Conservation (phyloP, 2,329 filamentous ascomycete genomes). For the Ustulina deusta region DNA sequence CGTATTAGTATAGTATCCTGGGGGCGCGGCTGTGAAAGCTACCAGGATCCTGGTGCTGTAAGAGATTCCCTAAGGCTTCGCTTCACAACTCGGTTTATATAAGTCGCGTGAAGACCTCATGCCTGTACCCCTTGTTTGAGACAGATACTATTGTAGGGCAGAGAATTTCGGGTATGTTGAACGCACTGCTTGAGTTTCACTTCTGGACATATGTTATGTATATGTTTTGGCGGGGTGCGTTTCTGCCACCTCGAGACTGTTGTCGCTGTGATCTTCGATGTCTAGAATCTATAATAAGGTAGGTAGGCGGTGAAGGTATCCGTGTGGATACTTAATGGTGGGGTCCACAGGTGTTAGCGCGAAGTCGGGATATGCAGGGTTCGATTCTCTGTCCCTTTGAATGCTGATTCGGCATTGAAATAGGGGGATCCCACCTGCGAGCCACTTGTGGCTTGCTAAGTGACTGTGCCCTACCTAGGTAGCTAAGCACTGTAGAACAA, state of each 20-base stretch:
- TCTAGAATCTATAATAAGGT: too few species aligned
- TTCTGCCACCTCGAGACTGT: background rate
- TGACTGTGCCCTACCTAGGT: too few species aligned
- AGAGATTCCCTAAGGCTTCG: background rate
- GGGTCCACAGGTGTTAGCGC: too few species aligned
- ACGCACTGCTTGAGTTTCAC: too few species aligned
- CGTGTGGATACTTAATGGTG: background rate
- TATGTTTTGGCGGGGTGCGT: background rate
- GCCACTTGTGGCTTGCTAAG: too few species aligned
- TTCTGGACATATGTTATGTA: background rate
- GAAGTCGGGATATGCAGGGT: too few species aligned
- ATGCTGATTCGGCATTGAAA: too few species aligned
- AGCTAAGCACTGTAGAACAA: too few species aligned
- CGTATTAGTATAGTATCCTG: background rate
- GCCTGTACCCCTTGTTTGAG: background rate
- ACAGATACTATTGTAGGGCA: background rate
- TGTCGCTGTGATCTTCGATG: background rate
- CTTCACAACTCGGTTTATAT: background rate
- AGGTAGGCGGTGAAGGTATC: background rate
- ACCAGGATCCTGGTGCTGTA: background rate
- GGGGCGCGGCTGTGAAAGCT: conserved; percentile 1
- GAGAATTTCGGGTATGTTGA: background rate
- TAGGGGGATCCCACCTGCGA: too few species aligned
- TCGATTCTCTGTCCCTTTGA: too few species aligned
- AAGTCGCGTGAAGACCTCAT: background rate